Conservation (phyloP, 495 filamentous ascomycete species). For the Aspergillus egyptiacus region DNA sequence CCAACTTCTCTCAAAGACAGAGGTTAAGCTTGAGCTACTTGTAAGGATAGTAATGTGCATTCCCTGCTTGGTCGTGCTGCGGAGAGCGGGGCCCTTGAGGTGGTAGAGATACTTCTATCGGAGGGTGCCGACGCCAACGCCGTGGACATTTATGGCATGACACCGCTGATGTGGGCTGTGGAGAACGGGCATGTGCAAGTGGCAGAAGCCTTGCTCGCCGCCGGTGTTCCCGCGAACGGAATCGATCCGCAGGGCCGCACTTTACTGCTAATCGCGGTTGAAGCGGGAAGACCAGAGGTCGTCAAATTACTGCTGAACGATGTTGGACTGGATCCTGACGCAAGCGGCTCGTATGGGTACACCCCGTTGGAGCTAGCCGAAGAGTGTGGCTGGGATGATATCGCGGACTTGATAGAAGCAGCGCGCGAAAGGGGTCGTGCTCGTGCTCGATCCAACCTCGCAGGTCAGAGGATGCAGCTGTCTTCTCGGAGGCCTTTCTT, state of each 20-base stretch:
- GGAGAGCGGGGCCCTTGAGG: constrained; percentile 1
- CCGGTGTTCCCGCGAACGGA: neutral
- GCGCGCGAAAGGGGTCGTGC: neutral
- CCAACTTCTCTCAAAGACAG: neutral
- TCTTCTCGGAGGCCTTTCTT: neutral
- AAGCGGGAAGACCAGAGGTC: neutral
- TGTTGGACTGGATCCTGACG: constrained; percentile 2
- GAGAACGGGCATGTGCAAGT: constrained; percentile 18
- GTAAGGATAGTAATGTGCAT: neutral
- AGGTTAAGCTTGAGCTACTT: constrained; percentile 5
- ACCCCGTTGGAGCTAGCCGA: constrained; percentile 1
- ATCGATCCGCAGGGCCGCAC: neutral
- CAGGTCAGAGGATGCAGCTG: neutral
- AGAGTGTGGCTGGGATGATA: constrained; percentile 8
- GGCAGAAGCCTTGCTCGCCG: neutral
- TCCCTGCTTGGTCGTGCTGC: neutral
- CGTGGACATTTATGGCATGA: constrained; percentile 9
- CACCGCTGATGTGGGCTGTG: constrained; percentile 11
- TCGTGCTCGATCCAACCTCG: too few species aligned
- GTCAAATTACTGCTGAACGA: constrained; percentile 1
- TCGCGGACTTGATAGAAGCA: neutral
- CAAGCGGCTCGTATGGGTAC: neutral
- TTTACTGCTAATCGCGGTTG: constrained; percentile 2
- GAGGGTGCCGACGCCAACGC: constrained; percentile 23
- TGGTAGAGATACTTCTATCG: constrained; percentile 20